Conservation (phyloP, 257 asterid species). For the Agastache rugosa region DNA sequence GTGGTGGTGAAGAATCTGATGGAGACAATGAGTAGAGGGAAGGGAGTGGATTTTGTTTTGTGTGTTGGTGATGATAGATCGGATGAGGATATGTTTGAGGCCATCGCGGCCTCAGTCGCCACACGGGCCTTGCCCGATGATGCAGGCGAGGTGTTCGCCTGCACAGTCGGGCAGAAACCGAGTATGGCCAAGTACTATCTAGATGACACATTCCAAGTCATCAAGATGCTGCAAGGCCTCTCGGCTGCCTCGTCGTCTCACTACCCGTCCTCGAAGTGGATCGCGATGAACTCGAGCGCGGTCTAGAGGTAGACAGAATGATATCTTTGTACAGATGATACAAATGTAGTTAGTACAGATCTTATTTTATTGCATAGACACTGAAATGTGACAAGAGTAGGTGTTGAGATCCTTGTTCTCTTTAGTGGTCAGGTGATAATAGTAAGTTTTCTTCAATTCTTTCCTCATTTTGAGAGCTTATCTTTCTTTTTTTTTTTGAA, state of each 20-base stretch:
- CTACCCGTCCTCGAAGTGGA: constrained; percentile 27
- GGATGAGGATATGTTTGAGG: constrained; percentile 96
- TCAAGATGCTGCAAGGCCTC: constrained; percentile 79
- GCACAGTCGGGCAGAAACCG: constrained; percentile 93
- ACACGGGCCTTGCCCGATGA: constrained; percentile 50
- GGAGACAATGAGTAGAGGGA: constrained; percentile 57
- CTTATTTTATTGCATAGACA: constrained; percentile 1
- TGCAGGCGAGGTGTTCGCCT: constrained; percentile 69
- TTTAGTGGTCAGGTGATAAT: constrained; percentile 22
- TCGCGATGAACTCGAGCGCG: neutral
- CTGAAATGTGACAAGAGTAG: constrained; percentile 22
- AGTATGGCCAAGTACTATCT: constrained; percentile 90
- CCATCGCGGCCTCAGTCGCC: constrained; percentile 52
- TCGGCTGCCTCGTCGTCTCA: constrained; percentile 46
- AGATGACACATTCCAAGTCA: constrained; percentile 72
- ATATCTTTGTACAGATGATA: constrained; percentile 36
- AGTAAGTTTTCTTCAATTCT: constrained; percentile 8
- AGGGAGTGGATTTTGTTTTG: constrained; percentile 66
- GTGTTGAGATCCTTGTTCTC: neutral
- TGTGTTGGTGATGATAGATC: constrained; percentile 95
- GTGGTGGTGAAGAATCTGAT: constrained; percentile 66
- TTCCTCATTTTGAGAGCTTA: neutral
- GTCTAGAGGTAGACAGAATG: neutral
- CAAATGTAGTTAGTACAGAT: constrained; percentile 28
- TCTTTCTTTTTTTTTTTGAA: neutral